Evolutionary conservation across 2,329 filamentous ascomycete genomes (phyloP).

Genomic region (Graphiopsis chlorocephala): DNA sequence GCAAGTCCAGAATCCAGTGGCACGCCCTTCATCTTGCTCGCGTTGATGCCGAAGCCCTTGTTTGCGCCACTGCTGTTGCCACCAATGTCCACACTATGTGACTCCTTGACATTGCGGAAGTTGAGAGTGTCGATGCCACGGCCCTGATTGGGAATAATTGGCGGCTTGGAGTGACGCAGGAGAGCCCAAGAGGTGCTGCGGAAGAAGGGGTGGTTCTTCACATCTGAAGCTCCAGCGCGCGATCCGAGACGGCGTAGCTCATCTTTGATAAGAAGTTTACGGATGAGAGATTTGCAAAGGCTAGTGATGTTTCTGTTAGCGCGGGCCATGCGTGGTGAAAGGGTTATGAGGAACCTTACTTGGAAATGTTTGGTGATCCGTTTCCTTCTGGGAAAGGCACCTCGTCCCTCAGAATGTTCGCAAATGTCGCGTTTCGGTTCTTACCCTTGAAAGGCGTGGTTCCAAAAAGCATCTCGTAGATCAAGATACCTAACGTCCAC

Average conservation of each 20-base stretch:
- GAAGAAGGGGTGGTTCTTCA: slow-evolving; percentile 96
- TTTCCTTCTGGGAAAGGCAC: slow-evolving; percentile 92
- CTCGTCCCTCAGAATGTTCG: slow-evolving; percentile 92
- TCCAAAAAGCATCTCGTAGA: slow-evolving; percentile 98
- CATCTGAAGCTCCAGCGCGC: slow-evolving; percentile 91
- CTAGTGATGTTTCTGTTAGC: slow-evolving; percentile 46
- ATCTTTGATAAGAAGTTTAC: slow-evolving; percentile 96
- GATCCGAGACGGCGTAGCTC: slow-evolving; percentile 91
- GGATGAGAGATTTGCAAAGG: slow-evolving; percentile 92
- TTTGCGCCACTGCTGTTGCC: slow-evolving; percentile 44
- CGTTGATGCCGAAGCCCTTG: slow-evolving; percentile 36
- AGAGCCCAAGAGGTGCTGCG: slow-evolving; percentile 93
- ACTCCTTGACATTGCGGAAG: slow-evolving; percentile 97
- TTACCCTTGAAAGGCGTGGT: slow-evolving; percentile 99
- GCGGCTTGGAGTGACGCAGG: slow-evolving; percentile 95
- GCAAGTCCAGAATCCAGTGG: slow-evolving; percentile 81
- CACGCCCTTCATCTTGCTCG: slow-evolving; percentile 64
- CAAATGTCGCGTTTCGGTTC: slow-evolving; percentile 96
- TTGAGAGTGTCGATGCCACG: slow-evolving; percentile 91
- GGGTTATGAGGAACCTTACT: slow-evolving; percentile 58
- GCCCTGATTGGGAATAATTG: slow-evolving; percentile 89
- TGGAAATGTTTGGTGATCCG: slow-evolving; percentile 80
- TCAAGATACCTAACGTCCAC: slow-evolving; percentile 96
- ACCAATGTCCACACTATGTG: slow-evolving; percentile 84
- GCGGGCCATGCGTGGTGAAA: background rate